Base-by-base conservation (phyloP, 441 rosid genomes). In the Gossypium schwendimanii region DNA sequence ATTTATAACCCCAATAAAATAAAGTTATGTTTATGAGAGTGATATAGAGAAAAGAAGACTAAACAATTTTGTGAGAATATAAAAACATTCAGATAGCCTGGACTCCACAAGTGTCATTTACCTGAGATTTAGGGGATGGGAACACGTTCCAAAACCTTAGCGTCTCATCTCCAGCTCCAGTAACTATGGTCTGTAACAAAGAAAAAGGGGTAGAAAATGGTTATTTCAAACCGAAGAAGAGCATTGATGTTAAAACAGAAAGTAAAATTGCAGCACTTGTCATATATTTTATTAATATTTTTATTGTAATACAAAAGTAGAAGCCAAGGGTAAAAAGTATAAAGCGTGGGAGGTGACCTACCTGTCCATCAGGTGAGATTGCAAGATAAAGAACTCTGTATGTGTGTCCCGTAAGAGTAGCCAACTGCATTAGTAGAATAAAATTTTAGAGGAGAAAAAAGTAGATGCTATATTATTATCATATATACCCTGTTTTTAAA, bases 111-210 rank as follows among this genome's bases (percentile, higher is more conserved):
- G 31, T 60, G 10, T 60, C 8, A 54, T 47, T 6, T 80, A 90
- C 98, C 96, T 89, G 96, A 70, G 92, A 94, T 80, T 90, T 94
- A 0, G 92, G 97, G 77, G 94, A 90, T 39, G 97, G 98, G 77
- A 94, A 94, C 60, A 94, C 97, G 28, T 89, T 92, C 98, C 98
- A 94, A 84, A 94, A 94, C 81, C 97, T 83, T 69, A 92, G 85
- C 4, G 98, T 94, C 80, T 94, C 98, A 73, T 94, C 97, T 72
- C 98, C 98, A 63, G 98, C 97, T 80, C 98, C 98, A 0, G 98
- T 94, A 71, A 92, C 98, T 33, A 94, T 94, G 1, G 96, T 94
- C 95, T 94, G 87, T 62, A 67, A 74, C 45, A 70, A 36, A 15
- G 5, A 41, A 61, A 58, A 59, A 20, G 12, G 11, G 14, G 8